These are phyloP conservation scores for Lactifluus hygrophoroides DNA, from an alignment of 768 basidiomycete species.

Conservation along the genomic window DNA sequence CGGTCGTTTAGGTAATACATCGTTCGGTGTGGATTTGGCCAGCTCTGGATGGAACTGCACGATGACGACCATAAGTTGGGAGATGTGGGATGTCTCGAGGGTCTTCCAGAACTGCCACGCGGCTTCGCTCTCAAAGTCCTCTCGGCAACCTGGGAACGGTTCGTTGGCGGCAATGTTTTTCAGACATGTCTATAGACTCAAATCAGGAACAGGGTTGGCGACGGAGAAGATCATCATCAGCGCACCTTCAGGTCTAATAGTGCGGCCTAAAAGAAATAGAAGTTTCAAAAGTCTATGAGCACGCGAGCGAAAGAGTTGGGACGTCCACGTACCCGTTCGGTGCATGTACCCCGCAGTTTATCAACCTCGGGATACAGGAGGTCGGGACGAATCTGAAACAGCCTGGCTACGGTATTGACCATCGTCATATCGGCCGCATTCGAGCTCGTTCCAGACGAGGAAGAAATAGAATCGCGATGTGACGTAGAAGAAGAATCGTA, in stretches of 20 bases:
- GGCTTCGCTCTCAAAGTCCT: slow-evolving; percentile 77
- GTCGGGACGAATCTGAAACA: slow-evolving; percentile 68
- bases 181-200: slow-evolving; percentile 58
- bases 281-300: slow-evolving; percentile 14
- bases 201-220: background rate
- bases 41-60: slow-evolving; percentile 79
- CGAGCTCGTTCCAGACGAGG: slow-evolving; percentile 31
- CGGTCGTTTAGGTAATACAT: slow-evolving; percentile 31
- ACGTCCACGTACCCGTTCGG: slow-evolving; percentile 53
- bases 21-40: slow-evolving; percentile 65
- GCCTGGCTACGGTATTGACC: slow-evolving; percentile 53
- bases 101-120: slow-evolving; percentile 82
- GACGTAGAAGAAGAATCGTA: slow-evolving; percentile 56
- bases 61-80: slow-evolving; percentile 84
- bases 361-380: slow-evolving; percentile 71
- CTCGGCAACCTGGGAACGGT: slow-evolving; percentile 75
- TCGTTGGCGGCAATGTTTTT: slow-evolving; percentile 84
- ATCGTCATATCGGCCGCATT: slow-evolving; percentile 71
- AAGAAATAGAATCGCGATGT: slow-evolving; percentile 43
- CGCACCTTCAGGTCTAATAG: slow-evolving; percentile 77
- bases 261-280: slow-evolving; percentile 50
- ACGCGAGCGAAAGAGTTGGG: background rate
- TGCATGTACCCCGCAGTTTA: slow-evolving; percentile 51
- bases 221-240: slow-evolving; percentile 12
- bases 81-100: slow-evolving; percentile 73